A percentile compares a stretch with the other conserved stretches of the same genome.
Evolutionary conservation across 768 basidiomycete genomes (phyloP).

Genomic region (Podaxis mareebaensis): DNA sequence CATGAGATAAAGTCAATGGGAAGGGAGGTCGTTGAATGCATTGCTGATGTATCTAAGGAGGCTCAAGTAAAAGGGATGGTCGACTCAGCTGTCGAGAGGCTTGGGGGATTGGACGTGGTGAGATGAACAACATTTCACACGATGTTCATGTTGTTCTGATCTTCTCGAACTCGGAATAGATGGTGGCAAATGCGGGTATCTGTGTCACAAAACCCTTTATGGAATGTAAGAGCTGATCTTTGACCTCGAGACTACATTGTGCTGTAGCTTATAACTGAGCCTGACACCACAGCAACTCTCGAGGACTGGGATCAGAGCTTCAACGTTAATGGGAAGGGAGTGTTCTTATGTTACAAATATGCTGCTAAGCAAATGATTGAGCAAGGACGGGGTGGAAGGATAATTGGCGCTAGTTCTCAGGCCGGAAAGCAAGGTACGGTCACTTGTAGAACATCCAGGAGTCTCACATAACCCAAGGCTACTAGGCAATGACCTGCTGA

Average conservation of each 20-base stretch:
- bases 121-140: slow-evolving; percentile 16
- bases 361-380: slow-evolving; percentile 43
- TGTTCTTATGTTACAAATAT: slow-evolving; percentile 41
- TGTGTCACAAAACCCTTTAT: slow-evolving; percentile 6
- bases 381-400: slow-evolving; percentile 45
- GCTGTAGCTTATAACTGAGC: too few relatives aligned
- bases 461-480: background rate
- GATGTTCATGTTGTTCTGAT: background rate
- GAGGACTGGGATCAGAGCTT: slow-evolving; percentile 34
- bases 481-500: background rate
- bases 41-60: slow-evolving; percentile 43
- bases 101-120: slow-evolving; percentile 53
- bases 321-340: slow-evolving; percentile 35
- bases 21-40: slow-evolving; percentile 16
- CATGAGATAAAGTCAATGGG: slow-evolving; percentile 30
- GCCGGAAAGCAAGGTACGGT: slow-evolving; percentile 38
- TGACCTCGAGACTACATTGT: background rate
- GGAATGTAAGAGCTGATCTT: slow-evolving; percentile 17
- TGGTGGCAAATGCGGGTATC: slow-evolving; percentile 48
- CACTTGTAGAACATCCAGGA: background rate
- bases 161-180: slow-evolving; percentile 23
- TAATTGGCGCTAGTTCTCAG: slow-evolving; percentile 44
- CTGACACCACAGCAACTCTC: slow-evolving; percentile 11
- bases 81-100: slow-evolving; percentile 25
- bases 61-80: slow-evolving; percentile 42